phyloP scores from a whole-genome alignment of 495 filamentous ascomycete genomes.

The Neurospora sp. region DNA sequence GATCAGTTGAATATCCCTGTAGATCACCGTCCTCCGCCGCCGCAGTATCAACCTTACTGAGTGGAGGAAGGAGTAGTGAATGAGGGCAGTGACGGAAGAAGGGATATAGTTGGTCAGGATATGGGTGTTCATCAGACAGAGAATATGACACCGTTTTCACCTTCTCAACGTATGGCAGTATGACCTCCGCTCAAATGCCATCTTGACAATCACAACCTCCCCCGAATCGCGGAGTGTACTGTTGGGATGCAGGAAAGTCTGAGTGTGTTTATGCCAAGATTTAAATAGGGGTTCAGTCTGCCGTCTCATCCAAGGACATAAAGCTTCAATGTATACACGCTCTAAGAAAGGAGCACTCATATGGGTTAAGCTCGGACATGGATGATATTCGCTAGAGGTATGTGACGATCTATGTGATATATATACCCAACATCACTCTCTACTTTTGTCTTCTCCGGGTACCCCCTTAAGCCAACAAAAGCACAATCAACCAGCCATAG shows the following conservation, averaged over 20 bases:
- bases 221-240: no score
- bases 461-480: background rate
- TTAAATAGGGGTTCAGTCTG: no score
- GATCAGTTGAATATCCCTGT: background rate
- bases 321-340: no score
- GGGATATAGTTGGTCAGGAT: background rate
- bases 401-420: background rate
- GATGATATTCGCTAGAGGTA: background rate
- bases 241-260: no score
- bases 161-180: background rate
- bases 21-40: background rate
- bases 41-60: background rate
- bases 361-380: background rate
- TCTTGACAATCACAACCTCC: no score
- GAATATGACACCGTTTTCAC: background rate
- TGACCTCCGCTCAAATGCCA: no score
- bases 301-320: no score
- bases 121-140: background rate
- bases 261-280: no score
- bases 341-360: no score
- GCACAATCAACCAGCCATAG: slow-evolving; percentile 22
- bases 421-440: background rate
- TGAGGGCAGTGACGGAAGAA: background rate
- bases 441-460: background rate
- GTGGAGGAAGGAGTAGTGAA: background rate